Evolutionary conservation across 192 early-diverging fungal species (phyloP), one percentile per base, ranked within the genome.

Genomic region (Cetraspora pellucida): DNA sequence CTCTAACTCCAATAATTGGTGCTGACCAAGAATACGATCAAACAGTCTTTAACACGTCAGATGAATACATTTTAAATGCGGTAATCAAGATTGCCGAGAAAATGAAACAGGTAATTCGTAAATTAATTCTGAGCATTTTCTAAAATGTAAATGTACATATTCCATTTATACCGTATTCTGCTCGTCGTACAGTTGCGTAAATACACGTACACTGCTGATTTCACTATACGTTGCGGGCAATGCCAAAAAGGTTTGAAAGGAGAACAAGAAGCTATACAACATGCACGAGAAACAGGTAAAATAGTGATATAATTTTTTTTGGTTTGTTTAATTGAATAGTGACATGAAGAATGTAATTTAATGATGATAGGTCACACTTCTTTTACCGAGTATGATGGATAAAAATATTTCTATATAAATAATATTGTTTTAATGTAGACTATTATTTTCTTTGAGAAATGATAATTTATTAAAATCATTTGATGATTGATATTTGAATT

Each of bases 201-300:
- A 76, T 94, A 87, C 75, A 94, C 93, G 3, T 90, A 93, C 77
- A 75, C 92, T 30, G 86, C 89, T 0, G 88, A 82, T 43, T 93
- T 94, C 75, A 92, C 92, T 1, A 77, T 93, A n/a, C 80, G 81
- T 27, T 94, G 93, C 65, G 84, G 83, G 0, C 59, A 86, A 3
- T 94, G 93, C 79, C 76, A 82, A 54, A 79, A 71, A 16, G 89
- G 87, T 31, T 72, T 89, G 16, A 81, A 78, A 58, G 88, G 85
- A 72, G 86, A 92, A 61, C 87, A 87, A 58, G 89, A 90, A 77
- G 91, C 91, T 25, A 84, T 89, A 57, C 83, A 81, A 66, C 91
- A 92, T 80, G 87, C 88, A 10, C 79, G 81, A 71, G 44, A 82
- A 31, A 89, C 87, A 2, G 74, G 74, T 74, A 59, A 37, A 37